Percentiles rank a stretch among this genome's conserved stretches.
phyloP scores from a whole-genome alignment of 2,329 filamentous ascomycete genomes.

The Aspergillus clavatus region DNA sequence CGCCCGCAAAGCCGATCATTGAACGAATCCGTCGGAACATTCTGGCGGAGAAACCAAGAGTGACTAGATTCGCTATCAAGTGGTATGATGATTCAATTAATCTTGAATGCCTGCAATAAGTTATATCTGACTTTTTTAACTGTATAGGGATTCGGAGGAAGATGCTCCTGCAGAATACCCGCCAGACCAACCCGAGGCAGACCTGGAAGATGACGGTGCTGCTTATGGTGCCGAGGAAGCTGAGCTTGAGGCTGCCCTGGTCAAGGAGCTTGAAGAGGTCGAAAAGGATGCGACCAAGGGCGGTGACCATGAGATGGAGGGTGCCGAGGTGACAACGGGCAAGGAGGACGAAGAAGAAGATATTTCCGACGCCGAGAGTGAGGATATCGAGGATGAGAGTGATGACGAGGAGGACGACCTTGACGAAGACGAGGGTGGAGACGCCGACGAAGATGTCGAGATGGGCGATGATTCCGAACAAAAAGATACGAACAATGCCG shows the following conservation, averaged over 20 bases:
- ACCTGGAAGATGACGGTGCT: constrained; percentile 75
- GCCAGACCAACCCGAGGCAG: constrained; percentile 94
- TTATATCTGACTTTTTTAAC: constrained; percentile 1
- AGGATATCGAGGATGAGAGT: constrained; percentile 74
- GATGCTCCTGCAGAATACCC: constrained; percentile 94
- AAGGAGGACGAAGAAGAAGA: constrained; percentile 56
- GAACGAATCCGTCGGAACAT: constrained; percentile 91
- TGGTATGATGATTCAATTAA: constrained; percentile 56
- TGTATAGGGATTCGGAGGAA: constrained; percentile 85
- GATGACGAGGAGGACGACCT: constrained; percentile 67
- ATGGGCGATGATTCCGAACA: constrained; percentile 52
- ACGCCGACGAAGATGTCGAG: constrained; percentile 54
- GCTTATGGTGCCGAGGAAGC: constrained; percentile 88
- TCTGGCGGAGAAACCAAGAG: constrained; percentile 92
- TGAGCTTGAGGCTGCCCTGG: constrained; percentile 63
- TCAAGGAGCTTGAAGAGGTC: constrained; percentile 48
- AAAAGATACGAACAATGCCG: constrained; percentile 32
- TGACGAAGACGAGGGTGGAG: constrained; percentile 58
- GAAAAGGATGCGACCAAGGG: constrained; percentile 36
- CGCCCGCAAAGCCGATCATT: constrained; percentile 84
- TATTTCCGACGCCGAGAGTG: constrained; percentile 69
- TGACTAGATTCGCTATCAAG: constrained; percentile 97
- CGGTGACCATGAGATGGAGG: constrained; percentile 72
- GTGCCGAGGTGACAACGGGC: constrained; percentile 53
- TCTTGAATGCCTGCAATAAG: neutral